phyloP scores from a whole-genome alignment of 768 basidiomycete genomes.

The Boletus vermiculosoides region DNA sequence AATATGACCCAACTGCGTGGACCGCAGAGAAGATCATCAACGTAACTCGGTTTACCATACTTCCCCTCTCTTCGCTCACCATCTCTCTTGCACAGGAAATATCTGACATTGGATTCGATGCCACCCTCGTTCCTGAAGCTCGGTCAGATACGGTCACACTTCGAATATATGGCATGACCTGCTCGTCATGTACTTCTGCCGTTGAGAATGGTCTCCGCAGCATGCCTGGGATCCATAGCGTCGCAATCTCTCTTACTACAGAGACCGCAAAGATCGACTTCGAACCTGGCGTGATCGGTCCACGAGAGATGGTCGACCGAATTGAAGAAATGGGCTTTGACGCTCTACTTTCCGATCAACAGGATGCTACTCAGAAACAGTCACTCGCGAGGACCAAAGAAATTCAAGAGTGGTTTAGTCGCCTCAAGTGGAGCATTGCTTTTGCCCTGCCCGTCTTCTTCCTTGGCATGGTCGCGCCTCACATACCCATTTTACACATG shows the following conservation, averaged over 20 bases:
- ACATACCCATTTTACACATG: constrained; percentile 56
- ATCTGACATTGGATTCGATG: constrained; percentile 90
- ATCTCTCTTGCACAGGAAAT: constrained; percentile 63
- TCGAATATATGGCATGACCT: constrained; percentile 90
- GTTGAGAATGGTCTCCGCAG: constrained; percentile 68
- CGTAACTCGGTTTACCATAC: constrained; percentile 36
- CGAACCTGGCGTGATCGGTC: constrained; percentile 68
- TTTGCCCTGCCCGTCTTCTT: constrained; percentile 97
- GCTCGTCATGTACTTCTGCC: constrained; percentile 74
- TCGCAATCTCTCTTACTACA: constrained; percentile 72
- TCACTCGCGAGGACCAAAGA: constrained; percentile 89
- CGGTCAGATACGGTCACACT: constrained; percentile 69
- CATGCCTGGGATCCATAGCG: constrained; percentile 71
- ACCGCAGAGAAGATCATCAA: constrained; percentile 71
- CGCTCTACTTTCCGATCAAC: constrained; percentile 77
- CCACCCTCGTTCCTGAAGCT: constrained; percentile 65
- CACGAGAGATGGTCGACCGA: constrained; percentile 85
- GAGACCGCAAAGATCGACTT: constrained; percentile 75
- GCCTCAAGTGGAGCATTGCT: constrained; percentile 67
- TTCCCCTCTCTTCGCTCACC: constrained; percentile 4
- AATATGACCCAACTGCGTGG: constrained; percentile 87
- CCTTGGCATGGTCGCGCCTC: constrained; percentile 80
- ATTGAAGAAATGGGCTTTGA: constrained; percentile 91
- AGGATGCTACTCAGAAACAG: constrained; percentile 79
- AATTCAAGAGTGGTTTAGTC: constrained; percentile 82